Evolutionary conservation across 495 filamentous ascomycete genomes (phyloP), one percentile per base, ranked within the genome.

Genomic region (Penicillium odoratum): DNA sequence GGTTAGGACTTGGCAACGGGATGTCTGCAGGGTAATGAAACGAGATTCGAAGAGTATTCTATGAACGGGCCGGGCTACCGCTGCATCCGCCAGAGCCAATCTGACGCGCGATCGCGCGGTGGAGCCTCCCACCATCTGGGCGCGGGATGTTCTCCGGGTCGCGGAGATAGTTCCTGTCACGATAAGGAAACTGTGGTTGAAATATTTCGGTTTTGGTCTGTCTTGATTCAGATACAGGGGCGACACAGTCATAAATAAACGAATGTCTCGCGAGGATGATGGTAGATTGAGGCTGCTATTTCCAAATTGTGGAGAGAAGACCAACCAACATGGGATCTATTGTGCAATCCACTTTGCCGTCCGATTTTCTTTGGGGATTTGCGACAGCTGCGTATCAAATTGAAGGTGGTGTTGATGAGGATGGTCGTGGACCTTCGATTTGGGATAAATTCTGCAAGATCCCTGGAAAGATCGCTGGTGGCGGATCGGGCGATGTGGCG

Each of bases 361-460:
- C 83, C 50, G 88, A 90, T 68, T 92, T 92, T 69, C 69, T 89
- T 57, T 92, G 90, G 89, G 89, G 88, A 53, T 93, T 89, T 70
- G 88, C 89, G 60, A 93, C 89, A 40, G 88, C 88, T 62, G 88
- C 86, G 60, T 90, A 90, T 76, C 89, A 92, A 69, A 87, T 91
- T 59, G 88, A 91, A 76, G 89, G 88, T 50, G 85, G 82, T 10
- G 75, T 76, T 16, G 72, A 84, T 34, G 81, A 81, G 58, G 88
- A 91, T 71, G 88, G 88, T 57, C 83, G 88, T 43, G 85, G 83
- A 33, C 83, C 85, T 43, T 88, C 86, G 34, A 90, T 91, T 70
- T 91, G 88, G 88, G 88, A 91, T 68, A 85, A 82, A 7, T 91
- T 90, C 74, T 89, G 84, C 73, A 80, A 79, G 50, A 85, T 86